Conservation (phyloP, 2,329 filamentous ascomycete genomes). For the Aureobasidium zeae region DNA sequence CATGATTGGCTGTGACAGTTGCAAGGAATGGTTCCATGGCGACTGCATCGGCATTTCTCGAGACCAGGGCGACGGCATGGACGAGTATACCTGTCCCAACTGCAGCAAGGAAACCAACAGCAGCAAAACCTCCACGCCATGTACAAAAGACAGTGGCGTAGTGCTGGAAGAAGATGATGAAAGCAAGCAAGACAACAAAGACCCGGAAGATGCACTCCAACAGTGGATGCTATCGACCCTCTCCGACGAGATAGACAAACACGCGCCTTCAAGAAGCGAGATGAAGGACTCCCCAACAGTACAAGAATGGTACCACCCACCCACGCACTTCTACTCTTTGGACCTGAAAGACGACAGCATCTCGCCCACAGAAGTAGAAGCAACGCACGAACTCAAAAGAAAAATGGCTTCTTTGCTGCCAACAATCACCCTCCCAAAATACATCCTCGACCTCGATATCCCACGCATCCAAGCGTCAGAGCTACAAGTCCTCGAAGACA, state of each 20-base stretch:
- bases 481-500: slow-evolving; percentile 21
- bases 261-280: slow-evolving; percentile 14
- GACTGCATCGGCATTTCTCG: slow-evolving; percentile 56
- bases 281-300: slow-evolving; percentile 21
- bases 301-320: slow-evolving; percentile 26
- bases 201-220: slow-evolving; percentile 22
- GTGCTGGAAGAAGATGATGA: slow-evolving; percentile 17
- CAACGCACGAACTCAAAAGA: slow-evolving; percentile 18
- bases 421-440: slow-evolving; percentile 27
- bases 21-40: slow-evolving; percentile 74
- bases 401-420: slow-evolving; percentile 24
- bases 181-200: slow-evolving; percentile 15
- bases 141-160: slow-evolving; percentile 13
- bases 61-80: slow-evolving; percentile 11
- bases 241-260: slow-evolving; percentile 16
- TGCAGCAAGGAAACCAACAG: background rate
- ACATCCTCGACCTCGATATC: slow-evolving; percentile 25
- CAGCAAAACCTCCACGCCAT: background rate
- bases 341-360: slow-evolving; percentile 22
- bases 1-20: slow-evolving; percentile 79
- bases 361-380: slow-evolving; percentile 21
- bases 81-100: slow-evolving; percentile 6
- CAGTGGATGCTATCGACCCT: slow-evolving; percentile 27
- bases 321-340: slow-evolving; percentile 26
- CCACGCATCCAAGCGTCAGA: slow-evolving; percentile 22